Evolutionary conservation across 768 basidiomycete species (phyloP).

Genomic region (Termitomyces sp.): DNA sequence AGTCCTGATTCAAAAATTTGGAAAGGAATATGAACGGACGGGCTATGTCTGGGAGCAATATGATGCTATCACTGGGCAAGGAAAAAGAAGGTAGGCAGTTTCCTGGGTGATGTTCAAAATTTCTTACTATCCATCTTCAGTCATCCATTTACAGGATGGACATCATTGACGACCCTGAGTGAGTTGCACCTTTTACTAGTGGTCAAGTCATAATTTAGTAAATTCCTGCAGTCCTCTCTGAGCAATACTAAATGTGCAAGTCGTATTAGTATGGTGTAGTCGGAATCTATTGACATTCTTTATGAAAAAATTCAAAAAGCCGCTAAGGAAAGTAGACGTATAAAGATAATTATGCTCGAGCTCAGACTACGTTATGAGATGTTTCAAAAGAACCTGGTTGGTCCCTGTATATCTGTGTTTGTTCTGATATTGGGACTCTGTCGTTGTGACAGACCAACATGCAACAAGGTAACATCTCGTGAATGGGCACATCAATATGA

Average conservation of each 20-base stretch:
- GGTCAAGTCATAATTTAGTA: background rate
- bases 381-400: background rate
- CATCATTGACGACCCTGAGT: constrained; percentile 86
- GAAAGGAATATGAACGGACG: constrained; percentile 84
- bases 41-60: constrained; percentile 99
- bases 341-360: background rate
- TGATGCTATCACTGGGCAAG: constrained; percentile 77
- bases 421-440: background rate
- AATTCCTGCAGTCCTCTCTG: constrained; percentile 20
- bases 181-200: constrained; percentile 28
- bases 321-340: background rate
- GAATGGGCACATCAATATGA: too few species aligned
- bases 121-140: constrained; percentile 30
- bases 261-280: background rate
- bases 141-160: constrained; percentile 98
- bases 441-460: background rate
- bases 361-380: background rate
- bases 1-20: background rate
- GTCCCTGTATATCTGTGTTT: background rate
- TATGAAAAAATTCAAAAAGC: too few species aligned
- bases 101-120: background rate
- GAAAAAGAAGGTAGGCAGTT: constrained; percentile 67
- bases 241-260: constrained; percentile 20
- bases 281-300: background rate
- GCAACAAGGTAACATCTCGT: constrained; percentile 34